Base-by-base conservation (phyloP, 345 rosid genomes). In the Ailanthus altissimus region DNA sequence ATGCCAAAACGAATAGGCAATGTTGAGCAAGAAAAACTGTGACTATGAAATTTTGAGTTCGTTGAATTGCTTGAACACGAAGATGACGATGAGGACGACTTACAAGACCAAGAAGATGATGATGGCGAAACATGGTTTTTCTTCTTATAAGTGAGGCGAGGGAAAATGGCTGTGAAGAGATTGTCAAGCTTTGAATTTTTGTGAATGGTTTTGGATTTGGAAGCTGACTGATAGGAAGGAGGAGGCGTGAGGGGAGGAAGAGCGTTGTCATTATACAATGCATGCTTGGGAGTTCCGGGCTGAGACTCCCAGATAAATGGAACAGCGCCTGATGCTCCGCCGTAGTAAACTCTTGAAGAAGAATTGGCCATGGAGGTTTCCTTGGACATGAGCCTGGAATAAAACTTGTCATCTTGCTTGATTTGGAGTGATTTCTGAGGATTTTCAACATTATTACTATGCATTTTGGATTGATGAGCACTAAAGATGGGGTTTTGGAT, bases 261-360 rank as follows among this genome's bases (percentile, higher is more conserved):
- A 38, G 80, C 36, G 69, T 73, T 43, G 53, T 79, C 79, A 1
- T 78, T 53, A 60, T 62, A 50, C 6, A 78, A 12, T 63, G 47
- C 18, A 74, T 90, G 87, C 66, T 92, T 94, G 0, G 98, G 97
- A n/a, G 97, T 91, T 50, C 98, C 98, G 0, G 98, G 98, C 25
- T 80, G 84, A 25, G 97, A 81, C 73, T 94, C 98, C 98, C 98
- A 94, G 47, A 59, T 26, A 87, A 94, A 94, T 0, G 97, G 94
- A 64, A 94, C 45, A 6, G 94, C 59, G 28, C 86, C 84, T 0
- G 93, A 80, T 36, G 88, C 87, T 20, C 89, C 86, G 4, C 93
- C 91, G n/a, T 92, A 91, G 85, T 92, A 90, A n/a, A 88, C 88
- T 73, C 92, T 90, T 21, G 84, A 85, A 9, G 98, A 90, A 64